phyloP scores from a whole-genome alignment of 768 basidiomycete genomes.

The Kwoniella botswanensis region DNA sequence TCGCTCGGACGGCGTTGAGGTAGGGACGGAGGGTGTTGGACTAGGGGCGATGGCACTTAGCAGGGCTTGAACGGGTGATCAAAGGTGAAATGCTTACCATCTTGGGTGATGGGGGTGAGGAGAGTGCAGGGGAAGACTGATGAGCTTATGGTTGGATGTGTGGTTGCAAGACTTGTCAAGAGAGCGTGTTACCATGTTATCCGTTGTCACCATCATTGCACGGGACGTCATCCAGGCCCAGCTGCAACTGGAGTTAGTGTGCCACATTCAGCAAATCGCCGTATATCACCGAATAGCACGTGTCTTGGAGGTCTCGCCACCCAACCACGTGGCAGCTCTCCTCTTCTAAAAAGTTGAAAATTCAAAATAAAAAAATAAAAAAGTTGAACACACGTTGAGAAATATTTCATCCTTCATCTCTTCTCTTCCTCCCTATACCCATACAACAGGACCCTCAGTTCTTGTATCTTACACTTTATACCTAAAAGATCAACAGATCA shows the following conservation, averaged over 20 bases:
- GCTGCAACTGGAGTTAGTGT: neutral
- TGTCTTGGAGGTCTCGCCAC: slow-evolving; percentile 2
- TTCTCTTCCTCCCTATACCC: neutral
- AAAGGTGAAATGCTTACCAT: slow-evolving; percentile 1
- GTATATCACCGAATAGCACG: neutral
- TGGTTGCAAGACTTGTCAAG: neutral
- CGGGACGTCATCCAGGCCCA: slow-evolving; percentile 22
- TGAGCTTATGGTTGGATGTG: too few relatives aligned
- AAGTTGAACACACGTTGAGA: neutral
- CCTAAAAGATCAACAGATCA: slow-evolving; percentile 8
- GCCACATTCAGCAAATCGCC: slow-evolving; percentile 12
- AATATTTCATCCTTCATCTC: slow-evolving; percentile 5
- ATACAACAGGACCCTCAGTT: neutral
- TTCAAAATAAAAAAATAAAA: neutral
- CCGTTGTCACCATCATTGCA: slow-evolving; percentile 3
- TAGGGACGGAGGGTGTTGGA: slow-evolving; percentile 95
- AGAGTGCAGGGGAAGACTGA: too few relatives aligned
- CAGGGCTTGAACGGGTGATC: neutral
- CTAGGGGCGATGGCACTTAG: slow-evolving; percentile 59
- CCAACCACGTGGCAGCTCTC: slow-evolving; percentile 6
- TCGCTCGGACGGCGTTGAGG: slow-evolving; percentile 91
- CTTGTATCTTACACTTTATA: neutral
- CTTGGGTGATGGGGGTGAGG: neutral
- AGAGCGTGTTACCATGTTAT: neutral
- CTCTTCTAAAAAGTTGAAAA: neutral